Evolutionary conservation across 108 stramenopile genomes (phyloP), one percentile per base, ranked within the genome.

Genomic region (Asterionellopsis glacialis): DNA sequence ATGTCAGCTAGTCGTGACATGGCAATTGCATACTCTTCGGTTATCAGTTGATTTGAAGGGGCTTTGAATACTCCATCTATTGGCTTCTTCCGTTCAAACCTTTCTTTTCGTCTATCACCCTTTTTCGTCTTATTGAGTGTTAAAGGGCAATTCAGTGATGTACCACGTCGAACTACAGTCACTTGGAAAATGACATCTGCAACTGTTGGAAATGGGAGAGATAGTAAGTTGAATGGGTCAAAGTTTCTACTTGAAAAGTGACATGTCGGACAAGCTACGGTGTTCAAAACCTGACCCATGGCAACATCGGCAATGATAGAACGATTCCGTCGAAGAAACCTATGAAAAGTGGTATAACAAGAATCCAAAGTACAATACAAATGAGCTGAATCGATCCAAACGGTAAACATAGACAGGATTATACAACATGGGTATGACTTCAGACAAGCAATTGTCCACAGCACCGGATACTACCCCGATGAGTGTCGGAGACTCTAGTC

Each of bases 201-300:
- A n/a, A 90, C 84, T 12, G 87, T 84, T 21, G 96, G 91, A 45
- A 97, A 77, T 16, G 97, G 97, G 15, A 98, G 57, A 13, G 91
- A 90, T 26, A 98, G 69, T 49, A 89, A 75, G 65, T 88, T 95
- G 67, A 96, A 98, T 14, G 95, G 91, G 59, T 98, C 97, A 59
- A 98, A 98, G 45, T 87, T 97, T 39, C 79, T 78, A 70, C 87
- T 84, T n/a, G 76, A 63, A 41, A 74, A 79, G 41, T 80, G 73
- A 76, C 92, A 95, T 24, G 56, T 73, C 14, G 87, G 76, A 68
- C 97, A 98, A 22, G 88, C 92, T 11, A 87, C 85, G 11, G 84
- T 87, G 52, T 84, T 89, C 33, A 85, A 68, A 12, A 85, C 83
- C 61, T 93, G 91, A 12, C 91, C 91, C 83, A 87, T 93, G 27